Evolutionary conservation across 108 stramenopile species (phyloP).

Genomic region (Skeletonema marinoi): DNA sequence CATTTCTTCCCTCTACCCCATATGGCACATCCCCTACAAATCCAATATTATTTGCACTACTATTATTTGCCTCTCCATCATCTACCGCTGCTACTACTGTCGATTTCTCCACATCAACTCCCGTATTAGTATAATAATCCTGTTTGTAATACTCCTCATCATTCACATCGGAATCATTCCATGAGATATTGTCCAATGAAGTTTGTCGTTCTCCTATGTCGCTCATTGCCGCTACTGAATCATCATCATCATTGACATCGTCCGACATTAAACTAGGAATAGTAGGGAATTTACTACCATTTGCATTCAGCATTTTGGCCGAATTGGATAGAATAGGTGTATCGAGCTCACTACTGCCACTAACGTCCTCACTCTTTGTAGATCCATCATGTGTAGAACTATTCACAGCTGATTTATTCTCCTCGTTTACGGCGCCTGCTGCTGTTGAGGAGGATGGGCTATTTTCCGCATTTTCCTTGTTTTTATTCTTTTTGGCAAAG

Average conservation of each 20-base stretch:
- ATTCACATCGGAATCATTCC: background rate
- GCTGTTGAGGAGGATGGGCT: no score
- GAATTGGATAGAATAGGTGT: background rate
- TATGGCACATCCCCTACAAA: no score
- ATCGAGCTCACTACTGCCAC: background rate
- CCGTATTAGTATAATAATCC: background rate
- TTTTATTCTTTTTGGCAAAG: background rate
- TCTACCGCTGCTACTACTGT: background rate
- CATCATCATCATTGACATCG: slow-evolving; percentile 1
- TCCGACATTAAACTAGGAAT: slow-evolving; percentile 1
- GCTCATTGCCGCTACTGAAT: background rate
- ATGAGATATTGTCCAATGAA: background rate
- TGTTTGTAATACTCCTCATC: slow-evolving; percentile 1
- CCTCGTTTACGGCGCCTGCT: no score
- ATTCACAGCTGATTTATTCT: no score
- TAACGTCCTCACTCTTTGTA: background rate
- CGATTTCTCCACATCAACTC: background rate
- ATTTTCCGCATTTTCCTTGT: background rate
- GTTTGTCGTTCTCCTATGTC: background rate
- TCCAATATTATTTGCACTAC: no score
- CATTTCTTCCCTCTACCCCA: no score
- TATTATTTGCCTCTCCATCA: background rate
- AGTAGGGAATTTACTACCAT: slow-evolving; percentile 29
- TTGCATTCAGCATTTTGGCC: background rate
- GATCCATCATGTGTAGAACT: background rate